These are phyloP conservation scores for Neofusicoccum umdonicola DNA, from an alignment of 2,329 filamentous ascomycete species.

Conservation along the genomic window DNA sequence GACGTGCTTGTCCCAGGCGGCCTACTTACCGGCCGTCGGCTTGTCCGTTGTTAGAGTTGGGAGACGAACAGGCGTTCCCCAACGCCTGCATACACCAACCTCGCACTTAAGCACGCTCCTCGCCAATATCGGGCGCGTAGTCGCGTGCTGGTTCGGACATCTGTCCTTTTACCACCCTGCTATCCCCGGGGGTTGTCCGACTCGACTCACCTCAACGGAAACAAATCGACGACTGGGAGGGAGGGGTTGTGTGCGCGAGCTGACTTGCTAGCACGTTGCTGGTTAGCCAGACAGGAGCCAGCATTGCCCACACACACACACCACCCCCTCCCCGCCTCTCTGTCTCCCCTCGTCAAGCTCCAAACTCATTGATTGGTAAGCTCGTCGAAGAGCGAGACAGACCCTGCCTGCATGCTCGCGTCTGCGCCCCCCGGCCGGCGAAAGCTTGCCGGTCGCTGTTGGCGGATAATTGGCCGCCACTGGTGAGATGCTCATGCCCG, in stretches of 20 bases:
- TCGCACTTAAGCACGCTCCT: not conserved
- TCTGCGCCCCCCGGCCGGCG: not conserved
- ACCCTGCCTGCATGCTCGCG: not conserved
- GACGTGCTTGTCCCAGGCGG: too few species aligned
- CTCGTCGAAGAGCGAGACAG: not conserved
- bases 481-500: not conserved
- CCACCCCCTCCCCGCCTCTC: not conserved
- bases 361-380: constrained; percentile 9
- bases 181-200: constrained; percentile 1
- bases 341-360: not conserved
- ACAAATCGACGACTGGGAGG: not conserved
- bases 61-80: not conserved
- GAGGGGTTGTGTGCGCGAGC: not conserved
- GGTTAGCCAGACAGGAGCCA: not conserved
- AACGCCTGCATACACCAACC: not conserved
- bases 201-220: constrained; percentile 9
- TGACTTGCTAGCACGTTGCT: not conserved
- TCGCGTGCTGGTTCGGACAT: not conserved
- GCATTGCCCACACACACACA: not conserved
- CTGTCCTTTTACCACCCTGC: not conserved
- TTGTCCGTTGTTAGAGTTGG: too few species aligned
- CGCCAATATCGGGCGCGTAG: not conserved
- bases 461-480: not conserved
- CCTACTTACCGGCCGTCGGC: too few species aligned
- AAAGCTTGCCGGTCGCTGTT: not conserved